Base-by-base conservation (phyloP, 164 flowering plant genomes). In the Kingdonia uniflora region DNA sequence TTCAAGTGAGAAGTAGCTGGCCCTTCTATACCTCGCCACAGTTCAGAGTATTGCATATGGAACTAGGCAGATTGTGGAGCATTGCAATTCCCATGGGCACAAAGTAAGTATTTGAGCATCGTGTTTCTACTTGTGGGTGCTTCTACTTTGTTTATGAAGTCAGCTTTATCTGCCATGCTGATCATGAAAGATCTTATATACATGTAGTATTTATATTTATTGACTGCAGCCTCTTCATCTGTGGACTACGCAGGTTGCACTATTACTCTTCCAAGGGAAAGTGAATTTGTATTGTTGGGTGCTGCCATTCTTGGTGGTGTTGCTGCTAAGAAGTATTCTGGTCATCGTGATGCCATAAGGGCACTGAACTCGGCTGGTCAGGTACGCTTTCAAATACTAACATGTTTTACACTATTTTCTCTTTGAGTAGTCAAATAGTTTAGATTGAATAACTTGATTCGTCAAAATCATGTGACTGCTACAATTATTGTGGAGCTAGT, bases 301-400 rank as follows among this genome's bases (percentile, higher is more conserved):
- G 92, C 98, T 64, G 86, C 98, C 45, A 91, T 91, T 67, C 84
- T 91, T 45, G 98, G 98, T 55, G 80, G 95, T 57, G 96, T 91
- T 63, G 95, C 95, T 57, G 79, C 92, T 21, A 86, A 81, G 77
- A 82, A 76, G 40, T 82, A 82, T 65, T 23, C 79, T 49, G 65
- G 77, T 56, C 78, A 85, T n/a, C 68, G 51, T 43, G 81, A 79
- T 58, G 96, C 95, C 52, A 88, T 88, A 96, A 88, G 76, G 67
- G 84, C 89, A 55, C 70, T 91, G 52, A 91, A 78, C 73, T 92
- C 90, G 38, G 72, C 95, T 63, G 98, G 98, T 57, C 90, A 84
- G 95, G 96, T 91, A 73, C 44, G 49, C 33, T 29, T 16, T n/a
- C n/a, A n/a, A n/a, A 29, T 8, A 29, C 8, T 29, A 48, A 38